A percentile compares a stretch with the other conserved stretches of the same genome.
These are phyloP conservation scores for Paramecium primaurelia DNA, from an alignment of 73 alveolate genomes.

Conservation along the genomic window DNA sequence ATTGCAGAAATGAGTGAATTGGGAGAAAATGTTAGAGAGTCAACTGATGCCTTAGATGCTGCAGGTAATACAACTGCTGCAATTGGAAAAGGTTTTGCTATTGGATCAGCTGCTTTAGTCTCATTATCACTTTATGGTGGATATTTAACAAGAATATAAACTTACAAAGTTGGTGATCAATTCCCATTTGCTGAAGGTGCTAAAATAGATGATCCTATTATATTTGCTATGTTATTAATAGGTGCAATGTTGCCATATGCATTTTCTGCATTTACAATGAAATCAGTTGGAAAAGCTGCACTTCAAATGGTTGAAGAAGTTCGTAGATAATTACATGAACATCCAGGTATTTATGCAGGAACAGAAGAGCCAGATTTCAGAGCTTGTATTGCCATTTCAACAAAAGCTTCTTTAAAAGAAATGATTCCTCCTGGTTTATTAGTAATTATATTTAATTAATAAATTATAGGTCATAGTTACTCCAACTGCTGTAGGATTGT, in stretches of 20 bases:
- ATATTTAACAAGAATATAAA: conserved; percentile 54
- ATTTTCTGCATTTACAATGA: conserved; percentile 96
- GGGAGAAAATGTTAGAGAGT: conserved; percentile 82
- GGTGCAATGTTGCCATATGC: conserved; percentile 96
- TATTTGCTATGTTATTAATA: conserved; percentile 80
- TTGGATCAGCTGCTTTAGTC: conserved; percentile 97
- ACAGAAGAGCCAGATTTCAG: conserved; percentile 81
- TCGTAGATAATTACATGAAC: conserved; percentile 74
- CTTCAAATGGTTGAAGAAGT: conserved; percentile 92
- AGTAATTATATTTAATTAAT: neutral
- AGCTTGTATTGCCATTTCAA: conserved; percentile 84
- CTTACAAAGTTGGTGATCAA: neutral
- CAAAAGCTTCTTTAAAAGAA: conserved; percentile 79
- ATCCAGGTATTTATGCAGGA: conserved; percentile 66
- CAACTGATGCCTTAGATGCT: conserved; percentile 96
- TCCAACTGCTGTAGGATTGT: conserved; percentile 84
- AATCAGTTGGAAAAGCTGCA: conserved; percentile 96
- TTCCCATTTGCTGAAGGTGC: neutral
- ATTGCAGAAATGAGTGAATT: conserved; percentile 95
- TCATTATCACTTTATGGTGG: conserved; percentile 94
- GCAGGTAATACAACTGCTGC: conserved; percentile 98
- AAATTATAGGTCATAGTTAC: conserved; percentile 62
- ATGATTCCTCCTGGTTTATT: conserved; percentile 90
- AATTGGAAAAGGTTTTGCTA: conserved; percentile 97
- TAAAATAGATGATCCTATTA: conserved; percentile 45